Conservation (phyloP, 805 yeast species). For the Saccharomycopsis vini region DNA sequence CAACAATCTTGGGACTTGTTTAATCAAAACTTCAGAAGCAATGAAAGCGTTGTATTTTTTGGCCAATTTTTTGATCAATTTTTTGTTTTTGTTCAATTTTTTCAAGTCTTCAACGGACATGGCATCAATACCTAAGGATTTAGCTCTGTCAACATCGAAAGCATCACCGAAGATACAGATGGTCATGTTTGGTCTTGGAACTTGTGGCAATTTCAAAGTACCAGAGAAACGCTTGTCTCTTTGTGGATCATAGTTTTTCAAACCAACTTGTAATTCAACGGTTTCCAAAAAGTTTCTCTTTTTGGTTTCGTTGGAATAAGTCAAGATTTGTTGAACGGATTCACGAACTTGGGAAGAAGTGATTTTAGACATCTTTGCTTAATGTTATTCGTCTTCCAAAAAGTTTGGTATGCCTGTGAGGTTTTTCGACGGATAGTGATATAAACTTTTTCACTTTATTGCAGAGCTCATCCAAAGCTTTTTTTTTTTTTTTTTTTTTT, state of each 20-base stretch:
- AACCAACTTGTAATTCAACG: conserved; percentile 98
- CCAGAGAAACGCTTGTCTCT: conserved; percentile 99
- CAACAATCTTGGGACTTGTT: conserved; percentile 99
- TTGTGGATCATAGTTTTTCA: conserved; percentile 99
- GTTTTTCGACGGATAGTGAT: conserved; percentile 41
- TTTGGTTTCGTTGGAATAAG: conserved; percentile 88
- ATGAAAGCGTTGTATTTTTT: conserved; percentile 99
- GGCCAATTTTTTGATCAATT: conserved; percentile 98
- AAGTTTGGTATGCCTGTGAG: conserved; percentile 41
- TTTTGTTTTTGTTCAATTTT: conserved; percentile 99
- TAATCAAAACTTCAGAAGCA: conserved; percentile 98
- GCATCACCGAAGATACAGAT: conserved; percentile 99
- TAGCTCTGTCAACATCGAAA: conserved; percentile 99
- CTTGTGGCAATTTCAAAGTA: conserved; percentile 93
- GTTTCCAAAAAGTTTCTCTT: conserved; percentile 99
- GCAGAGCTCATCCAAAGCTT: neutral
- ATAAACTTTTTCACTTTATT: no score
- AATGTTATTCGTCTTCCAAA: conserved; percentile 67
- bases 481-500: no score
- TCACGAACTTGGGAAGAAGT: conserved; percentile 92
- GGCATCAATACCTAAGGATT: conserved; percentile 98
- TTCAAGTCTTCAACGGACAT: conserved; percentile 99
- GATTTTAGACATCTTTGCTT: conserved; percentile 69
- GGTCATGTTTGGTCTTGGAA: conserved; percentile 99
- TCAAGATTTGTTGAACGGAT: conserved; percentile 86